Evolutionary conservation across 2,329 filamentous ascomycete genomes (phyloP).

Genomic region (Ophiostoma ips): DNA sequence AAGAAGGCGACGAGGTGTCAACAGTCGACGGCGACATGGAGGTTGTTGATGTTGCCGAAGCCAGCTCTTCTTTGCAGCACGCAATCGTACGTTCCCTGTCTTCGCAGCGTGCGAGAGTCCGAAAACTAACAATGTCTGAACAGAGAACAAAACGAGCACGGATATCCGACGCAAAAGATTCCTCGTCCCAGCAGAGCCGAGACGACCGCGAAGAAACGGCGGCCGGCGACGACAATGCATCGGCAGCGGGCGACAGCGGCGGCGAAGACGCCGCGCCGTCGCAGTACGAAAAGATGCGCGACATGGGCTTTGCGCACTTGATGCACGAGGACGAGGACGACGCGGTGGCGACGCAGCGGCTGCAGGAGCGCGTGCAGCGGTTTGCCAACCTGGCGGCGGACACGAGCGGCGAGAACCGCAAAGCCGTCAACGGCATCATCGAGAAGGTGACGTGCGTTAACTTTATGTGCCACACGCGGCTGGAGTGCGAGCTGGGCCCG

Average conservation of each 20-base stretch:
- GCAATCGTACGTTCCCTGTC: slow-evolving; percentile 22
- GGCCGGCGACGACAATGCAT: slow-evolving; percentile 3
- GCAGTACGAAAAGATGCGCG: slow-evolving; percentile 48
- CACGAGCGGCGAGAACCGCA: slow-evolving; percentile 42
- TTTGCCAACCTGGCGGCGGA: slow-evolving; percentile 18
- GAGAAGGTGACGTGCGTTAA: slow-evolving; percentile 78
- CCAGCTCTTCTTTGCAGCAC: slow-evolving; percentile 27
- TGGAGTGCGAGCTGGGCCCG: slow-evolving; percentile 76
- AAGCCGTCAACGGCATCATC: slow-evolving; percentile 74
- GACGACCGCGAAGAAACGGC: neutral
- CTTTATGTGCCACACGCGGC: slow-evolving; percentile 87
- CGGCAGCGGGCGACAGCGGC: neutral
- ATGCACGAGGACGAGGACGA: slow-evolving; percentile 45
- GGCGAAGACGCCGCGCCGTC: slow-evolving; percentile 23
- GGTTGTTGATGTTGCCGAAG: slow-evolving; percentile 23
- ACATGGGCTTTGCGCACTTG: slow-evolving; percentile 44
- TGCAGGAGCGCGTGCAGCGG: slow-evolving; percentile 26
- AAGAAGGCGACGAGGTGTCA: slow-evolving; percentile 17
- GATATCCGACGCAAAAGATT: slow-evolving; percentile 18
- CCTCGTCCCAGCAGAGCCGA: neutral
- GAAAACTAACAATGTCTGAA: neutral
- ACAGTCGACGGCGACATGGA: slow-evolving; percentile 13
- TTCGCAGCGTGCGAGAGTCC: no score
- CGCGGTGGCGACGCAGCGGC: slow-evolving; percentile 48
- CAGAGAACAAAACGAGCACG: slow-evolving; percentile 24